Evolutionary conservation across 1,139 yeast genomes (phyloP).

Genomic region (Protomyces inouyei): DNA sequence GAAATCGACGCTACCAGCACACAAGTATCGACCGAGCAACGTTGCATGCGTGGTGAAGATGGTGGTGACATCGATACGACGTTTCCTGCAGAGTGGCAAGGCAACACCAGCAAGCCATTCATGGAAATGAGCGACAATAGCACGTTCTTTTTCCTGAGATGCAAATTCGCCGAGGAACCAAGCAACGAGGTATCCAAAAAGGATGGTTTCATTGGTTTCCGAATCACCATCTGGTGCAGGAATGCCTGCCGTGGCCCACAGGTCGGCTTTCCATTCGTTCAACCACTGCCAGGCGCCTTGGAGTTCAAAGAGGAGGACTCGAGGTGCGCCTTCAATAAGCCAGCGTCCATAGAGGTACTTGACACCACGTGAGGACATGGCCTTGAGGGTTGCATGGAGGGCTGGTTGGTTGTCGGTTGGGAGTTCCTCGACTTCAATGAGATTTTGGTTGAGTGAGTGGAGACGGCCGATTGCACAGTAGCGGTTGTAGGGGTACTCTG

Average conservation of each 20-base stretch:
- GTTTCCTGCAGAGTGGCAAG: slow-evolving; percentile 81
- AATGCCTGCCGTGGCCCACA: slow-evolving; percentile 87
- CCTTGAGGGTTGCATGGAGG: slow-evolving; percentile 57
- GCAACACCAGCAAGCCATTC: slow-evolving; percentile 99
- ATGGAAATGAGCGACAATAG: slow-evolving; percentile 91
- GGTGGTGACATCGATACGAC: slow-evolving; percentile 89
- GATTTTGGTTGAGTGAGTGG: slow-evolving; percentile 42
- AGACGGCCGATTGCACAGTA: slow-evolving; percentile 86
- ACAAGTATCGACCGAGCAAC: slow-evolving; percentile 82
- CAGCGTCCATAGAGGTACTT: slow-evolving; percentile 86
- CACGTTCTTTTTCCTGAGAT: slow-evolving; percentile 71
- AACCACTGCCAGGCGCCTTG: slow-evolving; percentile 65
- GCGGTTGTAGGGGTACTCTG: slow-evolving; percentile 75
- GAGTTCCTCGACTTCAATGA: slow-evolving; percentile 84
- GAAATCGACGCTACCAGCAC: slow-evolving; percentile 95
- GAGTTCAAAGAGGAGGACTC: slow-evolving; percentile 81
- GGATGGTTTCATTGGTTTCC: slow-evolving; percentile 87
- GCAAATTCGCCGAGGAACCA: slow-evolving; percentile 96
- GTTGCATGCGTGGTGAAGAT: slow-evolving; percentile 98
- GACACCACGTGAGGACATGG: slow-evolving; percentile 78
- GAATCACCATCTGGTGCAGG: slow-evolving; percentile 87
- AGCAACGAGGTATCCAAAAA: slow-evolving; percentile 88
- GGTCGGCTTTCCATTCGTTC: slow-evolving; percentile 90
- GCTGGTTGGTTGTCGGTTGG: slow-evolving; percentile 57
- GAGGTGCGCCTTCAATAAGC: slow-evolving; percentile 88